Evolutionary conservation across 1,139 yeast genomes (phyloP), one percentile per base, ranked within the genome.

Genomic region (Geotrichum bryndzae): DNA sequence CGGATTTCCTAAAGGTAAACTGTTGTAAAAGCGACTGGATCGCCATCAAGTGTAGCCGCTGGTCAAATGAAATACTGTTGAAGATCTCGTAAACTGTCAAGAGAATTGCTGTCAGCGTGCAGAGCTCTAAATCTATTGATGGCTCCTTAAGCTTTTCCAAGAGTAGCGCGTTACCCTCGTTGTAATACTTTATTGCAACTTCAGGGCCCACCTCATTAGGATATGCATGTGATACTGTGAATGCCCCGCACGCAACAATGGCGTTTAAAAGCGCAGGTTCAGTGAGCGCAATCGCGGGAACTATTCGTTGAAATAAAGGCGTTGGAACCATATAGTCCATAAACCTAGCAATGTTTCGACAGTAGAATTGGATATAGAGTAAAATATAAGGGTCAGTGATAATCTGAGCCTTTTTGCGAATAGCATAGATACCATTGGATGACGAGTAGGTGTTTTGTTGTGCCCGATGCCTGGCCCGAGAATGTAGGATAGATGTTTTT

Each of bases 231-330:
- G 59, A 41, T 2, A 54, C 58, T 50, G 54, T 48, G 38, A 35
- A 48, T 13, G 62, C 61, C 1, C 65, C 65, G 31, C 61, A 60
- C 11, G 65, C 63, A 7, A 57, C 59, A 45, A 60, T 53, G 4
- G 61, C 62, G 23, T 60, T 56, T n/a, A 63, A 35, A 13, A 63
- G 51, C 29, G 56, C 61, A 8, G 63, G 63, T n/a, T 54, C 50
- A 4, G 63, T 58, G 22, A 58, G 58, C 7, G 62, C 63, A 15
- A 63, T 51, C 7, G 61, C 31, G 2, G 65, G 65, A 7, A 61
- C 60, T 18, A 60, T 53, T 4, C 56, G 52, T 35, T 58, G 62
- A 35, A 63, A 63, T 2, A 61, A 51, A 7, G 65, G 62, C 18
- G 35, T 56, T 18, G 65, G 63, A 2, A 53, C 51, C 59, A 60